Evolutionary conservation across 1,139 yeast genomes (phyloP), one percentile per base, ranked within the genome.

Genomic region (Trichomonascaceae sp.): DNA sequence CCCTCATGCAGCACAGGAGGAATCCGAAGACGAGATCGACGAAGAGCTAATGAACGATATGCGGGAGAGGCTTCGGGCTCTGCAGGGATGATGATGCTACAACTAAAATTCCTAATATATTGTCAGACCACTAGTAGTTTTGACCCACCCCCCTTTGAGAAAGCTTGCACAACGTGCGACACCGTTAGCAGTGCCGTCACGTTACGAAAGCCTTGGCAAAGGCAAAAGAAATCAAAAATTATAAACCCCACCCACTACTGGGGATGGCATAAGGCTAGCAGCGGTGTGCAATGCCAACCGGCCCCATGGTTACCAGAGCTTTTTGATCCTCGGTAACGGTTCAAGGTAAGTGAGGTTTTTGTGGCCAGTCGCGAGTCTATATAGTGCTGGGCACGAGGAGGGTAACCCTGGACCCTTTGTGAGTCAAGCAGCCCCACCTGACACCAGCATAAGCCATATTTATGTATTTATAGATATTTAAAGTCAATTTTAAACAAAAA

Each of bases 301-400:
- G 41, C 40, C 42, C 31, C 36, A 69, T 66, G 85, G 82, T 69
- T 82, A 70, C 68, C 65, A 67, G 74, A 84, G 69, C 87, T 84
- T 70, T 82, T 64, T 85, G 95, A 85, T 79, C 95, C 77, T 93
- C 76, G 68, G 69, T 69, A 81, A 72, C 85, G 74, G 76, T 89
- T 79, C 89, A 73, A 84, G 96, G 96, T 85, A 85, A 85, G 96
- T 85, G 52, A 45, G 45, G 44, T 16, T 16, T 27, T 20, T 6
- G 6, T 20, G 23, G 23, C 11, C 23, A 20, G 6, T 20, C 6
- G 6, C 6, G 6, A 20, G 23, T 8, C 23, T 8, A 20, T 8
- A 20, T 8, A 20, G 11, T 20, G 6, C 23, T 20, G 9, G 6
- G 11, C 23, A 20, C 6, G 23, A 20, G 6, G 11, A 20, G 23